Base-by-base conservation (phyloP, 257 asterid genomes). In the Nicotiana tomentosiformis region DNA sequence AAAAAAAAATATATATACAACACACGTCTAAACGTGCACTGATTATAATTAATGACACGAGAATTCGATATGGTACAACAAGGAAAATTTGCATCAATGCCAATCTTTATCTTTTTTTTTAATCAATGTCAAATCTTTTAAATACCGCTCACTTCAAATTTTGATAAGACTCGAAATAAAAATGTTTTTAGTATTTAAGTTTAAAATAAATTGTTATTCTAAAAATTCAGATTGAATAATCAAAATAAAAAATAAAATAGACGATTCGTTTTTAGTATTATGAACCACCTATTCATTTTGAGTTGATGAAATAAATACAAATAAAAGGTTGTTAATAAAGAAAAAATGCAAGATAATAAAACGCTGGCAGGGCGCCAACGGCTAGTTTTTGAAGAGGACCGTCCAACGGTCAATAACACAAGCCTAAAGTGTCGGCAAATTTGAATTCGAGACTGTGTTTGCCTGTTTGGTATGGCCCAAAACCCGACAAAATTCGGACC, bases 401-500 rank as follows among this genome's bases (percentile, higher is more conserved):
- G 70, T 20, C 61, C 61, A 79, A 79, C 82, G 82, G 82, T 79
- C 74, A 79, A 46, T 29, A 61, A 46, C 46, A 61, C 32, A 5
- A 65, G 57, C 60, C 70, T 35, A n/a, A 79, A 79, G 15, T 79
- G 82, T 79, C 74, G 82, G 72, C 74, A 20, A 61, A n/a, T 79
- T 79, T 79, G 70, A 79, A 61, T 33, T 64, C 39, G 11, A 74
- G 32, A 49, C 26, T 49, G 39, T 49, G 5, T 74, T 11, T 51
- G 46, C 46, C 46, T 46, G n/a, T 72, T 46, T 12, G 11, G 23
- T 23, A 72, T 46, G 80, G 62, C 80, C 80, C 80, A 49, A 1
- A 74, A 74, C 62, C 62, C 80, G 0, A 72, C 20, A 43, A 14
- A 11, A 72, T 72, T 72, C 60, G 61, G 43, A 74, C 9, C 62